Base-by-base conservation (phyloP, 148 eudicot genomes). In the Vaccinium vitisidaea region DNA sequence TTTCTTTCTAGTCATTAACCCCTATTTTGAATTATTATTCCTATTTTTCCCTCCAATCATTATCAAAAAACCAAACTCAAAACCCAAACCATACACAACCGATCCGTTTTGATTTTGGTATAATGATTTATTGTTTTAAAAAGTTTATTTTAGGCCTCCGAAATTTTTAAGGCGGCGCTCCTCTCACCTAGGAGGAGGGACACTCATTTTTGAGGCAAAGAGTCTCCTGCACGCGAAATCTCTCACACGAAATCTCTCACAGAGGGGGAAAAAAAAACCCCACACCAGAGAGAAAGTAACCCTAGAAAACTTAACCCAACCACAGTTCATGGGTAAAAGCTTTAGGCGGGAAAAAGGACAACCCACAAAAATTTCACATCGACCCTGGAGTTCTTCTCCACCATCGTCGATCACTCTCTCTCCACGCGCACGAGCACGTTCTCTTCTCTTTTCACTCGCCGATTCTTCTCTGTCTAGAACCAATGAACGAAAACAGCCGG, bases 401-500 rank as follows among this genome's bases (percentile, higher is more conserved):
- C 80, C 48, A 50, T 75, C 46, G 46, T 43, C 46, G 46, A 43
- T 43, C 46, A 43, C 80, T 49, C 53, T 55, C 80, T 46, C 79
- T 69, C 73, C 81, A n/a, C n/a, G n/a, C n/a, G n/a, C n/a, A n/a
- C n/a, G n/a, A n/a, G n/a, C n/a, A n/a, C n/a, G n/a, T n/a, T 81
- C 55, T 61, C 58, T 76, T 71, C 21, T 61, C 27, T 19, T 61
- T 9, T 13, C 19, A 19, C 39, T n/a, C 32, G 36, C 6, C 4
- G 80, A 50, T 77, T 36, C 27, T 80, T 58, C 71, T 36, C 25
- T 27, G 4, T 80, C 71, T 43, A 43, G 46, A 32, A 39, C 32
- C 27, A 76, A 87, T 87, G 89, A 11, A 70, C 36, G 85, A 87
- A 46, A 85, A 54, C 36, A 21, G 23, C 84, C 81, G 83, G 83